Evolutionary conservation across 768 basidiomycete genomes (phyloP).

Genomic region (Rhodotorula paludigena): DNA sequence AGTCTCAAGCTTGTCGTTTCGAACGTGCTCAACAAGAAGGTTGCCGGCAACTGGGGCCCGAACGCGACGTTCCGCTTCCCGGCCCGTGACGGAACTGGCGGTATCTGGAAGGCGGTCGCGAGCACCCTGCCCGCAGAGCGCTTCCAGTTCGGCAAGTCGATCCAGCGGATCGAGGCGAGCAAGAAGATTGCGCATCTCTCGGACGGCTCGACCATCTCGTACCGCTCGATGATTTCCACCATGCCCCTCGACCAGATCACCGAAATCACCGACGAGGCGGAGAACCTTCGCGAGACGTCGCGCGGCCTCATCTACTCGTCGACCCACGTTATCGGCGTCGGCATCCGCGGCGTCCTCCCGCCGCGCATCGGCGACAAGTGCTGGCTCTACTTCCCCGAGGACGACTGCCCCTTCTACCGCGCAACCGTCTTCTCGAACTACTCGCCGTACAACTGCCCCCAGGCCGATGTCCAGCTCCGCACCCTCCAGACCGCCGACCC

Average conservation of each 20-base stretch:
- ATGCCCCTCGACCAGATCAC: slow-evolving; percentile 46
- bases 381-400: slow-evolving; percentile 48
- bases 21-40: slow-evolving; percentile 48
- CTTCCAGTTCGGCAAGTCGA: slow-evolving; percentile 42
- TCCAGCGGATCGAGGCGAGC: slow-evolving; percentile 43
- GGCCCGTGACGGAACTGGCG: slow-evolving; percentile 48
- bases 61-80: slow-evolving; percentile 51
- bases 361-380: slow-evolving; percentile 49
- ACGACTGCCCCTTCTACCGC: slow-evolving; percentile 50
- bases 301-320: slow-evolving; percentile 46
- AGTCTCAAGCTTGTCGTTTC: slow-evolving; percentile 47
- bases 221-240: slow-evolving; percentile 47
- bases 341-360: slow-evolving; percentile 47
- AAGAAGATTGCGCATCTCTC: slow-evolving; percentile 45
- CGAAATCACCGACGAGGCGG: slow-evolving; percentile 43
- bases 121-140: slow-evolving; percentile 44
- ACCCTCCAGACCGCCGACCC: slow-evolving; percentile 48
- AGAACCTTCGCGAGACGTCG: slow-evolving; percentile 36
- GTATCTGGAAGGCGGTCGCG: slow-evolving; percentile 50
- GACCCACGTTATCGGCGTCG: slow-evolving; percentile 49
- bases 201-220: slow-evolving; percentile 45
- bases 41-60: slow-evolving; percentile 48
- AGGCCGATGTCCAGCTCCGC: slow-evolving; percentile 40
- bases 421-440: slow-evolving; percentile 51
- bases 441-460: slow-evolving; percentile 48